Base-by-base conservation (phyloP, 163 green algal species). In the Scenedesmus sp. region DNA sequence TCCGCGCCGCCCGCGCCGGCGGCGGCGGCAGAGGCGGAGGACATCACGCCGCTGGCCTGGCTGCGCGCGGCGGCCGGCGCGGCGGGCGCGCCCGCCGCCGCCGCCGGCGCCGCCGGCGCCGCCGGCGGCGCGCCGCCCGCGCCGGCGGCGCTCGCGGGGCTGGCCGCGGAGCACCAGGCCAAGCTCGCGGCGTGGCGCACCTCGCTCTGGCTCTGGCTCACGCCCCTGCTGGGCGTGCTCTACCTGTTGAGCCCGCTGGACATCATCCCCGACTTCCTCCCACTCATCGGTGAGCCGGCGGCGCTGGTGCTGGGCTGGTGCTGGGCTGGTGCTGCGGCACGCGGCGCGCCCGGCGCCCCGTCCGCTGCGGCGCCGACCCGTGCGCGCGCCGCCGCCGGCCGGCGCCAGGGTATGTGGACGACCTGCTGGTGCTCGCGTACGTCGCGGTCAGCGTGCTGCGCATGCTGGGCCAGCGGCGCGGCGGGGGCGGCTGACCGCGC, bases 261-360 rank as follows among this genome's bases (percentile, higher is more conserved):
- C 64, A 60, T 75, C 62, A 81, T 81, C 26, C 74, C 74, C 13
- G 74, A 75, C 24, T 63, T 75, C 51, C 10, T 81, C 14, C 62
- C 74, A 15, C 47, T 75, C 17, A 60, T 81, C 18, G 62, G 62
- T 24, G 28, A 33, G 24, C 20, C 24, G 24, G 33, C 10, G 24
- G 24, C 57, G 18, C 20, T 65, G 47, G 47, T 56, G 14, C 47
- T 56, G 47, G 15, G 47, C 47, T 56, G 47, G 15, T 56, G 47
- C 60, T 51, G 33, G n/a, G n/a, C 60, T 67, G 60, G 3, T 67
- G 60, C 60, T 51, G 31, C 60, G n/a, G n/a, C n/a, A n/a, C n/a
- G n/a, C n/a, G n/a, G n/a, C n/a, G n/a, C n/a, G n/a, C n/a, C n/a
- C n/a, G n/a, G n/a, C n/a, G n/a, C n/a, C n/a, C n/a, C n/a, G n/a